phyloP scores from a whole-genome alignment of 176 grass and related monocot genomes.

The Sorghum bicolor region DNA sequence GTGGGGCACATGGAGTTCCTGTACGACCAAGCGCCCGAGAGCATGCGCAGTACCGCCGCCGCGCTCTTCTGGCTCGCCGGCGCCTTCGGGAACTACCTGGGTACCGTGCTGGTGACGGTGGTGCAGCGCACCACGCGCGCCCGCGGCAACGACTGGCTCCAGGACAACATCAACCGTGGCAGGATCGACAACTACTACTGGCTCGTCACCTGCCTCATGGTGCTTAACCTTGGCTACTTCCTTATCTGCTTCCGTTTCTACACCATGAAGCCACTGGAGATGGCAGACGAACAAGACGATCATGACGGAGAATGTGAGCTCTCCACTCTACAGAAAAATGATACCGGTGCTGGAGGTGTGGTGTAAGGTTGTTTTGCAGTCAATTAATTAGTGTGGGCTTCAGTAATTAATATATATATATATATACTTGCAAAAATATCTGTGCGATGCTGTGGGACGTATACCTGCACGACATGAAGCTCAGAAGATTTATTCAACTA shows the following conservation, averaged over 20 bases:
- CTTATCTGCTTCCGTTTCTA: slow-evolving; percentile 59
- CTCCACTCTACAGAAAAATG: slow-evolving; percentile 6
- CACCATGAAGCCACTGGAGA: slow-evolving; percentile 64
- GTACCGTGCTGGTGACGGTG: slow-evolving; percentile 59
- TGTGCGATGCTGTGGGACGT: no score
- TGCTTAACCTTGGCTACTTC: slow-evolving; percentile 66
- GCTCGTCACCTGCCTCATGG: slow-evolving; percentile 62
- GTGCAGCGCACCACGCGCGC: slow-evolving; percentile 55
- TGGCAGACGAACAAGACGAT: neutral
- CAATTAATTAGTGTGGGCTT: no score
- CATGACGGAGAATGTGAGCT: slow-evolving; percentile 16
- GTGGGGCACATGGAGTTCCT: slow-evolving; percentile 81
- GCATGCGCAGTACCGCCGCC: slow-evolving; percentile 74
- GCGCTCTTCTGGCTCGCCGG: slow-evolving; percentile 70
- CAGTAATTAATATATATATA: no score
- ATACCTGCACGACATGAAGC: no score
- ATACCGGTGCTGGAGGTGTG: neutral
- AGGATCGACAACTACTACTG: slow-evolving; percentile 76
- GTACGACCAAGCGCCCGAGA: slow-evolving; percentile 83
- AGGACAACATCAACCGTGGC: slow-evolving; percentile 81
- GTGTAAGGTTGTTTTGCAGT: neutral
- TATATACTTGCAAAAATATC: no score
- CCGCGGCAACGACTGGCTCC: slow-evolving; percentile 60
- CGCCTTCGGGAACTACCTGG: slow-evolving; percentile 63
- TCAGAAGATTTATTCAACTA: no score